Base-by-base conservation (phyloP, 805 yeast species). In the Metschnikowia rubicola region DNA sequence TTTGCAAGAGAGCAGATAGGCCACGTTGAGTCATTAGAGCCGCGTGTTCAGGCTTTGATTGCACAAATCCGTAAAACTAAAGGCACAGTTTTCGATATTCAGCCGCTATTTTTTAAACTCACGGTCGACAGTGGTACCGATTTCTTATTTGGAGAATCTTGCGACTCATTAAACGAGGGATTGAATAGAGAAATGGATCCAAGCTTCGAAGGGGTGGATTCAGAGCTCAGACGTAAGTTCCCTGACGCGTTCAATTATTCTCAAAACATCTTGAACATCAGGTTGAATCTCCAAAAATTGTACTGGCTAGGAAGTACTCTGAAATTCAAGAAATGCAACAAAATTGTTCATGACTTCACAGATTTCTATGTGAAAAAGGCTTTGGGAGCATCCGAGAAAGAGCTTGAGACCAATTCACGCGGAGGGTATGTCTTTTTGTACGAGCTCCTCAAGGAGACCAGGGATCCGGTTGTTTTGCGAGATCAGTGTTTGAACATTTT, bases 401-500 rank as follows among this genome's bases (percentile, higher is more conserved):
- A 66, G 41, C 59, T 66, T 36, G 70, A 59, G 35, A 56, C 57
- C 52, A 50, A 43, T 47, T 64, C 69, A 15, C 59, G 56, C 35
- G 75, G 65, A 31, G 66, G 73, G 19, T 77, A 74, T 52, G 69
- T 74, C 10, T 77, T 78, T 59, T 68, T 78, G 47, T 66, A 68
- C 41, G 81, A 76, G 55, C 67, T 78, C 50, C 75, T 67, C 41
- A 71, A 72, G 59, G 74, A 75, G 58, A 75, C 80, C 12, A 66
- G 72, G 46, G 74, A 78, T 54, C 76, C 78, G 17, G 61, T 50
- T 43, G 67, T 69, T 13, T 71, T 78, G 48, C 66, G 81, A 42
- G 79, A 75, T 57, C 81, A 78, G 61, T 65, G 75, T 35, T 64
- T 78, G 59, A 77, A 75, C 56, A 71, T 78, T 46, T 65, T 78